Conservation (phyloP, 129 eudicot species). For the Mikania micrantha region DNA sequence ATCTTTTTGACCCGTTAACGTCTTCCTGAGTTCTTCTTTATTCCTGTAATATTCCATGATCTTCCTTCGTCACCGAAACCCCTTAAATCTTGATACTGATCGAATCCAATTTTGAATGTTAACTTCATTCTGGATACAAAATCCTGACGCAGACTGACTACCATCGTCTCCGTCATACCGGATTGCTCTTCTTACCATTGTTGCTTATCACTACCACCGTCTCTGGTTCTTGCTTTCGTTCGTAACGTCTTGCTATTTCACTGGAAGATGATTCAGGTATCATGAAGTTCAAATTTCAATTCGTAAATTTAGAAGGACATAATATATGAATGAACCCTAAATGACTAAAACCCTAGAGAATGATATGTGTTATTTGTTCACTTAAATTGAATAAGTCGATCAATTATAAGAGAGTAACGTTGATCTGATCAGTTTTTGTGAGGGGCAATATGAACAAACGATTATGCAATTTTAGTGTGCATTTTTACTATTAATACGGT, state of each 20-base stretch:
- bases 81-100: slow-evolving; percentile 5
- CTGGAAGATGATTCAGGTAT: slow-evolving; percentile 20
- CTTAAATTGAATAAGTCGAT: not conserved
- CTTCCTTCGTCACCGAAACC: not conserved
- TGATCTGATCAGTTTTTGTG: slow-evolving; percentile 2
- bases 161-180: slow-evolving; percentile 13
- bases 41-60: slow-evolving; percentile 1
- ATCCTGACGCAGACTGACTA: not conserved
- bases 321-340: slow-evolving; percentile 3
- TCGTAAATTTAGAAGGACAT: not conserved
- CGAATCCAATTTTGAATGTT: not conserved
- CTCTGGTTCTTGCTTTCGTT: not conserved
- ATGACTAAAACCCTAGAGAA: slow-evolving; percentile 13
- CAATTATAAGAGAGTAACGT: not conserved
- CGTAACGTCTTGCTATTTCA: not conserved
- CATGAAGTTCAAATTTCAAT: not conserved
- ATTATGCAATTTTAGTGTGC: not conserved
- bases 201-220: slow-evolving; percentile 4
- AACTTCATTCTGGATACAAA: not conserved
- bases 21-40: slow-evolving; percentile 14
- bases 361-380: not conserved
- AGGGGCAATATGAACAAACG: not conserved
- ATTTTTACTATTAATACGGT: not conserved
- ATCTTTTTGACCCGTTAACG: slow-evolving; percentile 20
- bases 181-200: not conserved